Evolutionary conservation across 2,329 filamentous ascomycete species (phyloP), one percentile per base, ranked within the genome.

Genomic region (Dryadomyces quercus-mongolicae): DNA sequence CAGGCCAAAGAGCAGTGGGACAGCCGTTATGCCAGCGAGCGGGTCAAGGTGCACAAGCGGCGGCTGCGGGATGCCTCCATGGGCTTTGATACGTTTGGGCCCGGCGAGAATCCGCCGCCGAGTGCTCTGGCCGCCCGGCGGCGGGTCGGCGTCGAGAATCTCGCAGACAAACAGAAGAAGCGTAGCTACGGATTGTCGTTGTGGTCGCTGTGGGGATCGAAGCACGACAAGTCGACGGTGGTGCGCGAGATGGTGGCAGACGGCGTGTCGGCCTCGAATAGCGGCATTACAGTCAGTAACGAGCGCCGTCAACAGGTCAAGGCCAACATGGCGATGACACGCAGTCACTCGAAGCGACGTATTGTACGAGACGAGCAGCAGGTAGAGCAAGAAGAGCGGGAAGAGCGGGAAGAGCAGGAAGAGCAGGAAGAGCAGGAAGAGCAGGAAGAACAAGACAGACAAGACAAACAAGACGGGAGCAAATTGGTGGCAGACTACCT

Each of bases 171-270:
- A 64, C 25, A 49, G n/a, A 82, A 74, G 67, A 75, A 70, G 36
- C 61, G 58, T 18, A 90, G 86, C 59, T 80, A 85, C 68, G 88
- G 86, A 8, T 73, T 96, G 66, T 81, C 84, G 2, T 71, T 96
- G 59, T 97, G 92, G 92, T 86, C 83, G 51, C 74, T 85, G 1
- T 94, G 90, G 86, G 90, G 88, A 15, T 91, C 85, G 48, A 94
- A 87, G 65, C 89, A 96, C 64, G 93, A 97, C 64, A 80, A 92
- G 66, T 76, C 76, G 58, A 86, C 86, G 0, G 75, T 94, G 3
- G 71, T 74, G 49, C 71, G 80, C 3, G 80, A 84, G 64, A 66
- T 77, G 52, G 74, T 75, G 58, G 74, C 75, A 1, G 73, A 74
- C 2, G 20, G 13, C 34, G 18, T 15, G 43, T 61, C 67, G 0